Conservation (phyloP, 371 early-diverging fungal species). For the Syncephalastrum sp. region DNA sequence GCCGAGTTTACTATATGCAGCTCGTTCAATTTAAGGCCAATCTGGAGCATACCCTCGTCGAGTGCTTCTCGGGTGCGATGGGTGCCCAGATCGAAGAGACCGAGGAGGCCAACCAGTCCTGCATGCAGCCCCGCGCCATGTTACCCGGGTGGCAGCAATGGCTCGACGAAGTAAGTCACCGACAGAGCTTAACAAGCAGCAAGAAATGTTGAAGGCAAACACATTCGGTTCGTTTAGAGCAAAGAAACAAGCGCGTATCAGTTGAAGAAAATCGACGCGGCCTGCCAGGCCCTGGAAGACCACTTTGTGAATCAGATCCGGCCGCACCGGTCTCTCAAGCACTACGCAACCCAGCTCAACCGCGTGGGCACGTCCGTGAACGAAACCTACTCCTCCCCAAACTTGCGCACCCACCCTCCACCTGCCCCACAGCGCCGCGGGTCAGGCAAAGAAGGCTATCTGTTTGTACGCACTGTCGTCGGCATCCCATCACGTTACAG, state of each 20-base stretch:
- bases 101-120: slow-evolving; percentile 28
- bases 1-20: slow-evolving; percentile 29
- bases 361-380: neutral
- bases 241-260: slow-evolving; percentile 36
- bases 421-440: neutral
- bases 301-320: slow-evolving; percentile 28
- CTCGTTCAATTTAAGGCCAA: slow-evolving; percentile 35
- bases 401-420: neutral
- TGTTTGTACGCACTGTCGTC: slow-evolving; percentile 21
- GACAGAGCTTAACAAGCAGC: neutral
- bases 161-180: slow-evolving; percentile 30
- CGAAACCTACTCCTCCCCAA: neutral
- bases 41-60: slow-evolving; percentile 33
- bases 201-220: too few species aligned
- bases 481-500: slow-evolving; percentile 34
- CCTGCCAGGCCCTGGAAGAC: slow-evolving; percentile 28
- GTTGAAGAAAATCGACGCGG: slow-evolving; percentile 24
- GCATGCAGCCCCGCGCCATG: slow-evolving; percentile 19
- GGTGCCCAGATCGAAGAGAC: slow-evolving; percentile 33
- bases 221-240: slow-evolving; percentile 17
- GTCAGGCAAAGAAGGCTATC: slow-evolving; percentile 34
- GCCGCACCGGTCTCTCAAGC: slow-evolving; percentile 33
- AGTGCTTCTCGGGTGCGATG: slow-evolving; percentile 38
- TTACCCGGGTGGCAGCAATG: slow-evolving; percentile 42
- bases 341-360: slow-evolving; percentile 22